A percentile compares a stretch with the other conserved stretches of the same genome.
phyloP scores from a whole-genome alignment of 1,139 yeast genomes.

The Suhomyces panamericanus region DNA sequence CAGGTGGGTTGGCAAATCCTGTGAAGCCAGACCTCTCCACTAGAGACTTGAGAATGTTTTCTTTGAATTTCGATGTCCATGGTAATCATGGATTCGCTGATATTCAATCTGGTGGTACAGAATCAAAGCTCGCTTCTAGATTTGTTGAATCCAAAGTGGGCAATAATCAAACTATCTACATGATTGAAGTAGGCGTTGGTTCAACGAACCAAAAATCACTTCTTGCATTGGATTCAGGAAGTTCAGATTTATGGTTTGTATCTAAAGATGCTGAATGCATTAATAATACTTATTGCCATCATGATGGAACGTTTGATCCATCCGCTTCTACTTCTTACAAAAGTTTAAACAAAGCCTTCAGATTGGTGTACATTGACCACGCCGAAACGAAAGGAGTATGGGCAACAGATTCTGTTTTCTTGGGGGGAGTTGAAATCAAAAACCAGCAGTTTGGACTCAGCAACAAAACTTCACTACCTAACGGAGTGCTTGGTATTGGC shows the following conservation, averaged over 20 bases:
- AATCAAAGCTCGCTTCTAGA: not conserved
- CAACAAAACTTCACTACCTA: slow-evolving; percentile 13
- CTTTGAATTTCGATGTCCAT: not conserved
- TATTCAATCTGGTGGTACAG: not conserved
- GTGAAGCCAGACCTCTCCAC: not conserved
- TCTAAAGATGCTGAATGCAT: slow-evolving; percentile 24
- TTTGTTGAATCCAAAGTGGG: not conserved
- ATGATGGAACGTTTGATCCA: slow-evolving; percentile 13
- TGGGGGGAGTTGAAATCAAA: slow-evolving; percentile 15
- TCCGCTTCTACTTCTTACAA: slow-evolving; percentile 10
- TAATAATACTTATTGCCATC: slow-evolving; percentile 13
- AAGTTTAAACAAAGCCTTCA: slow-evolving; percentile 10
- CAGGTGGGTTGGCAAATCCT: not conserved
- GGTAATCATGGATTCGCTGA: not conserved
- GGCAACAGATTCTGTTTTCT: slow-evolving; percentile 19
- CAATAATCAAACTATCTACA: not conserved
- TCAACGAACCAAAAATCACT: slow-evolving; percentile 14
- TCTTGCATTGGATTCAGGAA: slow-evolving; percentile 22
- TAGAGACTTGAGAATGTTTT: slow-evolving; percentile 1
- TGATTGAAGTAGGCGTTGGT: slow-evolving; percentile 10
- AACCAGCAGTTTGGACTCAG: slow-evolving; percentile 22
- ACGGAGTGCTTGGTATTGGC: slow-evolving; percentile 44
- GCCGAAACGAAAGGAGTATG: slow-evolving; percentile 17
- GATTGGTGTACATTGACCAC: slow-evolving; percentile 18
- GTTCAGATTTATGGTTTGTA: slow-evolving; percentile 25